Evolutionary conservation across 2,329 filamentous ascomycete genomes (phyloP), one percentile per base, ranked within the genome.

Genomic region (Neonectria magnoliae): DNA sequence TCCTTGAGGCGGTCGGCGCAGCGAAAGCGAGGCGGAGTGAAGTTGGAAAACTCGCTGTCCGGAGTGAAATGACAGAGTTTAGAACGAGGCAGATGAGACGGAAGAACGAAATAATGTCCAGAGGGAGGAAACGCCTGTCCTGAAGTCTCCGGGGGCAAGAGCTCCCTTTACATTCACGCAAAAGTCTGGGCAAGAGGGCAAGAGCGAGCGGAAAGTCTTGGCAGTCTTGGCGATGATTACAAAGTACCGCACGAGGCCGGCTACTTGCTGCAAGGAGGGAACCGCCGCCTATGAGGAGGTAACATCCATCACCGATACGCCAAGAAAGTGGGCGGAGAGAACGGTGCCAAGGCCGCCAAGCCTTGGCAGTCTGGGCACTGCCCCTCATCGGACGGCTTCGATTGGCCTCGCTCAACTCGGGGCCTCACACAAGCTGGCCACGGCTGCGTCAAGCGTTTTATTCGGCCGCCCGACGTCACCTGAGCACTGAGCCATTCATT

Each of bases 171-270:
- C 76, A 77, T 75, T 77, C 69, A 68, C 69, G 65, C 68, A 72
- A 72, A 75, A 74, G 72, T 71, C 73, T 77, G 76, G 76, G 76
- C 74, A 71, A 71, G 67, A 73, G 69, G 64, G 71, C 70, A 76
- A 76, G 76, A 78, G 77, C 73, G 74, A 78, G 77, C 78, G 77
- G 78, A 76, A 79, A 73, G 68, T 69, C 77, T 79, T 79, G 78
- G 78, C 78, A 50, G 58, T 74, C 75, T 78, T 78, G 76, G 72
- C 71, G 69, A 67, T 25, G 45, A 57, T 38, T 2, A 14, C 20
- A 16, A 71, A 51, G 76, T 76, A 75, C 29, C 41, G 20, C 9
- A 18, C 16, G 14, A 53, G 59, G 27, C 25, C 8, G 18, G 44
- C 36, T 66, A 71, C 72, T 22, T 60, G 14, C 0, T 3, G 3